Base-by-base conservation (phyloP, 495 filamentous ascomycete species). In the Immersiella caudata region DNA sequence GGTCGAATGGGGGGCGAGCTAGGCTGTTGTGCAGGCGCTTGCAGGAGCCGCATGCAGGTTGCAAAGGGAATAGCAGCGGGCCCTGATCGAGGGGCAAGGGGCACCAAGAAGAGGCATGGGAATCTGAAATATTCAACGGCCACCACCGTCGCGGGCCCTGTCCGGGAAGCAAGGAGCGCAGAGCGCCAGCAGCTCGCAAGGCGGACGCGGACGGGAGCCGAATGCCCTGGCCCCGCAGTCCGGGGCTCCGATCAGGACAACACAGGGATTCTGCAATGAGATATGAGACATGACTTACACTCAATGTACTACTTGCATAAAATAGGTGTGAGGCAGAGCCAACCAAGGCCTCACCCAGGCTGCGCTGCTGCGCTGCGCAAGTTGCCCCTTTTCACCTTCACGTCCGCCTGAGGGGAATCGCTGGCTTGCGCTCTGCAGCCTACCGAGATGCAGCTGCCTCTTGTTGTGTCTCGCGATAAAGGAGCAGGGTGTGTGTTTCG, bases 31-130 rank as follows among this genome's bases (percentile, higher is more conserved):
- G 72, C 74, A 74, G 72, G 66, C 65, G 57, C 69, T 59, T 75
- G 75, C 75, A 77, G 70, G 68, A 75, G 75, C 71, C 73, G 71
- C 73, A 75, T 75, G 75, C 73, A 77, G 70, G 60, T 55, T 35
- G 59, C 59, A 51, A 35, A 66, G 40, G 11, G 14, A 18, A 46
- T 12, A 18, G 14, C 40, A 46, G 40, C 40, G 14, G 40, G 40
- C 40, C 40, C 9, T 36, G 33, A 12, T 5, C 12, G 12, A 46
- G 4, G 9, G 11, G 16, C 40, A 12, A 46, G 40, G 40, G 40
- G 40, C 40, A 46, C 2, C 5, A 18, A 46, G 5, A 46, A 46
- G 40, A 5, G 40, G 40, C 40, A 46, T 46, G 40, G 12, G 40
- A 46, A 14, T 46, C 4, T 14, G 11, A 46, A 46, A 46, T 14